A percentile compares a stretch with the other conserved stretches of the same genome.
Evolutionary conservation across 106 monocot genomes (phyloP).

Genomic region (Triglochin maritima): DNA sequence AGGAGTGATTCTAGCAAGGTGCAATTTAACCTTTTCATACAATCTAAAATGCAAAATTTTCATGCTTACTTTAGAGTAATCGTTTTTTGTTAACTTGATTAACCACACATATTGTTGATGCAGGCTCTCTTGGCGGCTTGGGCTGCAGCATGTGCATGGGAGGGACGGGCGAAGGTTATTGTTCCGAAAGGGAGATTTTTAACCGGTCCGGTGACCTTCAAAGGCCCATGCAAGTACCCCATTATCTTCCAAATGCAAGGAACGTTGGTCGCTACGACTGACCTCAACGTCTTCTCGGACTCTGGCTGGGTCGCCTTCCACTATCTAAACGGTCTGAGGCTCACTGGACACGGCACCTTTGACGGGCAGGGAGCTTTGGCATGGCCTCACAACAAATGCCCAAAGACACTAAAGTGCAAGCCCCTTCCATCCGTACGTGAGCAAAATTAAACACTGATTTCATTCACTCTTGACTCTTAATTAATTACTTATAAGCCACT

Average conservation of each 20-base stretch:
- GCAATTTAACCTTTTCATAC: neutral
- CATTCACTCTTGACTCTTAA: too few species aligned
- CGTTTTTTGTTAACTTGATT: neutral
- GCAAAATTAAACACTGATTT: too few species aligned
- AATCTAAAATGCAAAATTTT: neutral
- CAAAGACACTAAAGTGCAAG: constrained; percentile 12
- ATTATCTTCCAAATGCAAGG: constrained; percentile 12
- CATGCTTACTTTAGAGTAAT: neutral
- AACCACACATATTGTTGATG: neutral
- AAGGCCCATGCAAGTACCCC: constrained; percentile 26
- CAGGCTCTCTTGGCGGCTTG: constrained; percentile 30
- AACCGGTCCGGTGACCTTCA: constrained; percentile 25
- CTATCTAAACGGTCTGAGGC: constrained; percentile 17
- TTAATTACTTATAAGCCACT: neutral
- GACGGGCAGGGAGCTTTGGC: constrained; percentile 35
- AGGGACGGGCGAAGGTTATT: constrained; percentile 11
- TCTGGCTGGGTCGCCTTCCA: constrained; percentile 35
- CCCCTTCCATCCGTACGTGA: constrained; percentile 12
- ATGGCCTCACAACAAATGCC: constrained; percentile 15
- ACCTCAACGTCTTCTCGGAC: constrained; percentile 7
- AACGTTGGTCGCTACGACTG: constrained; percentile 11
- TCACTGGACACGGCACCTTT: constrained; percentile 31
- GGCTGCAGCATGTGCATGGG: constrained; percentile 21
- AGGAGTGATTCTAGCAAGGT: neutral
- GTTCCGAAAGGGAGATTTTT: constrained; percentile 32